A percentile compares a stretch with the other conserved stretches of the same genome.
These are phyloP conservation scores for Physcomitrellopsis africana DNA, from an alignment of 225 moss, liverwort and hornwort species.

Conservation along the genomic window DNA sequence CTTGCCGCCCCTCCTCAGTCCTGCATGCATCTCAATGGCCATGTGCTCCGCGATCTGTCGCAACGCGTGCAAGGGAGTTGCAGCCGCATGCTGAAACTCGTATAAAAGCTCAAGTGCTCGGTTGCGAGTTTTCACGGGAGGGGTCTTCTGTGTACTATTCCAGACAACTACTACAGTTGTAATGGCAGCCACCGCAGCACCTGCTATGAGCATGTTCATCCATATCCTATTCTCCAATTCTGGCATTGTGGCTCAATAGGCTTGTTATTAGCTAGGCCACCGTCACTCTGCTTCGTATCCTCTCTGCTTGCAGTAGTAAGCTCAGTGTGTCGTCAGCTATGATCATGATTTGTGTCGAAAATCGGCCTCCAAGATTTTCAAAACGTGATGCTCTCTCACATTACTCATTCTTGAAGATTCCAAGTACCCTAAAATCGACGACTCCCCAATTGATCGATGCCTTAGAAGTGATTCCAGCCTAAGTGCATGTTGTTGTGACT, in stretches of 20 bases:
- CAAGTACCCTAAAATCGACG: conserved; percentile 16
- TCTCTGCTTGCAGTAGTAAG: neutral
- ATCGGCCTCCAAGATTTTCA: conserved; percentile 24
- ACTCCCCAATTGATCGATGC: conserved; percentile 33
- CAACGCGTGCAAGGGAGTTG: conserved; percentile 71
- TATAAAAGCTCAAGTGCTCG: conserved; percentile 51
- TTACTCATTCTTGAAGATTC: neutral
- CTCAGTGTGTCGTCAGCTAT: conserved; percentile 21
- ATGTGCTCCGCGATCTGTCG: conserved; percentile 83
- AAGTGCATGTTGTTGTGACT: conserved; percentile 18
- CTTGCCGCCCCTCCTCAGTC: conserved; percentile 76
- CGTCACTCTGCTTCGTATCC: conserved; percentile 15
- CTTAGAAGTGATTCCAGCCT: conserved; percentile 31
- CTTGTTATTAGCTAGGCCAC: conserved; percentile 18
- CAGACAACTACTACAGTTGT: conserved; percentile 49
- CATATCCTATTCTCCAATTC: conserved; percentile 44
- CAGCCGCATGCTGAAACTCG: conserved; percentile 71
- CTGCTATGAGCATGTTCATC: conserved; percentile 51
- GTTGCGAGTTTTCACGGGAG: conserved; percentile 31
- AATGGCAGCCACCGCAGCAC: conserved; percentile 49
- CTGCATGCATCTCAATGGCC: conserved; percentile 86
- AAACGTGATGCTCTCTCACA: conserved; percentile 1
- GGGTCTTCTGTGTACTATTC: conserved; percentile 43
- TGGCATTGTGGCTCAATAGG: conserved; percentile 37
- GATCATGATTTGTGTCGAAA: too few relatives aligned